Evolutionary conservation across 768 basidiomycete genomes (phyloP).

Genomic region (Mycena olivaceomarginata): DNA sequence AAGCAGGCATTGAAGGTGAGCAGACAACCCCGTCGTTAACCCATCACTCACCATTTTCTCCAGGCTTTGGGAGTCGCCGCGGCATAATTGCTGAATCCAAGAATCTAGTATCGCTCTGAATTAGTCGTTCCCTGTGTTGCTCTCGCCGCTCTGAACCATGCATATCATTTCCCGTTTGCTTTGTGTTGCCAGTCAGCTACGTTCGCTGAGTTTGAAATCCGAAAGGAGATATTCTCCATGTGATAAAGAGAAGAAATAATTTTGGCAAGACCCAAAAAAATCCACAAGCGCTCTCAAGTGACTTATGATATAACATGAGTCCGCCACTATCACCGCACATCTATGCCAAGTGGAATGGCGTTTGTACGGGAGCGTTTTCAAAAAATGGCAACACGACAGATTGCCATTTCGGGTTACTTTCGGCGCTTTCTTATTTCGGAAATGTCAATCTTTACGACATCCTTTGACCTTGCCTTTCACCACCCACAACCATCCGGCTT

Average conservation of each 20-base stretch:
- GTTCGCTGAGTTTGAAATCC: conserved; percentile 30
- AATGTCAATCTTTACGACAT: neutral
- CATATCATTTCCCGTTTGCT: neutral
- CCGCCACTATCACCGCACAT: neutral
- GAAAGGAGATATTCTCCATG: conserved; percentile 8
- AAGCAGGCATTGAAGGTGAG: conserved; percentile 64
- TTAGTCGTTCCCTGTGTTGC: neutral
- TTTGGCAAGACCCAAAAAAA: neutral
- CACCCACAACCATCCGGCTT: conserved; percentile 5
- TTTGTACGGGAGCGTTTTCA: neutral
- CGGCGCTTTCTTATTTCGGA: neutral
- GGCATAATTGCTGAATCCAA: neutral
- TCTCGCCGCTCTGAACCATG: neutral
- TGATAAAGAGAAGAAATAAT: neutral
- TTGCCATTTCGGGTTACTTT: conserved; percentile 5
- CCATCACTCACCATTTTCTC: neutral
- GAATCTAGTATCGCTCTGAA: neutral
- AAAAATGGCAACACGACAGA: neutral
- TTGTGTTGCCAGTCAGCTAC: too few species aligned
- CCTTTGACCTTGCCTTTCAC: neutral
- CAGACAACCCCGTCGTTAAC: neutral
- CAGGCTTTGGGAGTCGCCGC: conserved; percentile 22
- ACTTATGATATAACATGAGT: neutral
- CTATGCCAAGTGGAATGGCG: neutral
- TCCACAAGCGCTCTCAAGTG: neutral